These are phyloP conservation scores for Candida bentonensis DNA, from an alignment of 805 yeast species.

Conservation along the genomic window DNA sequence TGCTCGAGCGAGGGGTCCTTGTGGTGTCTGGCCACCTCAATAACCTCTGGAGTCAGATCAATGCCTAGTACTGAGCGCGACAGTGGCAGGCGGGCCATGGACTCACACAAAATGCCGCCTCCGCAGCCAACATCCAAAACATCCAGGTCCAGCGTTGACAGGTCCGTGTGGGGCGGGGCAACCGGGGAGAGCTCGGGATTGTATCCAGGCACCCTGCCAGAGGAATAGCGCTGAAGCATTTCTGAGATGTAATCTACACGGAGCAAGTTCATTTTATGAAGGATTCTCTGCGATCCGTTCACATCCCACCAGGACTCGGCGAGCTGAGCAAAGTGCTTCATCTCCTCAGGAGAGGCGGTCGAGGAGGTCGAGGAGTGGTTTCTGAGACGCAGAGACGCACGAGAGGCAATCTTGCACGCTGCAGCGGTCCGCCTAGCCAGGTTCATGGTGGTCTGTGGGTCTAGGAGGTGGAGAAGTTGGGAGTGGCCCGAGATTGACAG, in stretches of 20 bases:
- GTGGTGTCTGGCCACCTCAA: conserved; percentile 68
- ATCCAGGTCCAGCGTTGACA: conserved; percentile 20
- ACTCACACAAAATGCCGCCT: conserved; percentile 88
- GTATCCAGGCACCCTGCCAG: conserved; percentile 18
- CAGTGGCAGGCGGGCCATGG: conserved; percentile 57
- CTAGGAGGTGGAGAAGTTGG: no score
- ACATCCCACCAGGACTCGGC: conserved; percentile 99
- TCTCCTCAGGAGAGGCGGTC: conserved; percentile 32
- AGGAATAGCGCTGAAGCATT: conserved; percentile 37
- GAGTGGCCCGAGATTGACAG: no score
- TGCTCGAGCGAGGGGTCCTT: conserved; percentile 56
- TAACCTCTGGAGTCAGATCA: conserved; percentile 73
- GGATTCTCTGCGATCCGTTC: conserved; percentile 79
- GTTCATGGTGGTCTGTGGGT: no score
- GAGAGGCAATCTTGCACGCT: no score
- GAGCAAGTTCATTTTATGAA: conserved; percentile 86
- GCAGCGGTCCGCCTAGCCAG: no score
- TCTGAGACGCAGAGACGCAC: no score
- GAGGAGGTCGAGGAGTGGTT: no score
- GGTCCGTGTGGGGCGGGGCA: not conserved
- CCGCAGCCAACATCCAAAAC: conserved; percentile 95
- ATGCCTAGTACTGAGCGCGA: conserved; percentile 60
- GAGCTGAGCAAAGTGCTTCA: conserved; percentile 66
- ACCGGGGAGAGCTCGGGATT: conserved; percentile 11
- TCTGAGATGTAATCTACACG: conserved; percentile 76